Base-by-base conservation (phyloP, 2,329 filamentous ascomycete species). In the Alternaria sp. region DNA sequence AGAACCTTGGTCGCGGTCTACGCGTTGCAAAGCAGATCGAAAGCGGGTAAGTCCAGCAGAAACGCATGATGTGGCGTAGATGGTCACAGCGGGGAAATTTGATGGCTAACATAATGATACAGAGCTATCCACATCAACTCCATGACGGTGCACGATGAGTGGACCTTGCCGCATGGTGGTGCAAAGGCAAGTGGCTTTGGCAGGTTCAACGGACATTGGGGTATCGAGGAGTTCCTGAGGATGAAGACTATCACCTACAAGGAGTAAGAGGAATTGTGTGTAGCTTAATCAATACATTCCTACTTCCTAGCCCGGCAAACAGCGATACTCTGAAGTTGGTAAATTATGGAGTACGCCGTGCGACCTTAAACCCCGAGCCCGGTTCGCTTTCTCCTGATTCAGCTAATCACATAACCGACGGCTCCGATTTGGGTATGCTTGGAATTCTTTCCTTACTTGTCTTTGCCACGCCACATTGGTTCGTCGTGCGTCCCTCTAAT, bases 1-100 rank as follows among this genome's bases (percentile, higher is more conserved):
- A 86, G 68, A 88, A 93, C 74, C 79, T 95, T 23, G 79, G 71
- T 0, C 68, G 82, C 28, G 83, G 81, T 2, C 58, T 84, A 36
- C 75, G 77, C 51, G 74, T 85, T 49, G 83, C 83, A 5, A 81
- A 74, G 71, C 77, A 79, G 59, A 79, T 84, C 45, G 82, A 95
- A 75, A 85, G 86, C 25, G 93, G 90, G 80, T 79, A 65, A 71
- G 76, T 75, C 4, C 21, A 21, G 21, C 21, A 21, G 4, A 21
- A 21, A 4, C 21, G 21, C 21, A 21, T 21, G 21, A 21, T 21
- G 21, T 21, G 21, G 21, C 21, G 21, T 21, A 4, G 4, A 21
- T 21, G 21, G 21, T 21, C 4, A 21, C 21, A 3, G 21, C 21
- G 21, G 21, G 21, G 21, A 21, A 21, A 21, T 21, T 21, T 21